Evolutionary conservation across 768 basidiomycete species (phyloP).

Genomic region (Galerina marginata): DNA sequence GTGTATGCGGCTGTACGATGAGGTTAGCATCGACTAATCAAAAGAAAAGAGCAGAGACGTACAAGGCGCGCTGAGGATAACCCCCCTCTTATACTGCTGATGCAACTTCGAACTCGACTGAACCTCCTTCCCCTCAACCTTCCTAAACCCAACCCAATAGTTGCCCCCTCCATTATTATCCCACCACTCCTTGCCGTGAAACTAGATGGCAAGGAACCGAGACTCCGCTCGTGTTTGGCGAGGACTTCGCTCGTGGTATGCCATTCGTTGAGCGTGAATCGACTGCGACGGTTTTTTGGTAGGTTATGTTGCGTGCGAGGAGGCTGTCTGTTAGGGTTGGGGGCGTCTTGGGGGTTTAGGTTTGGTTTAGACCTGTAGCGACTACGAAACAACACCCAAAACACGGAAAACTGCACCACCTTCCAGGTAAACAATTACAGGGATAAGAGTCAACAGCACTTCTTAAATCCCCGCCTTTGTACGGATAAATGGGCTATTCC

Average conservation of each 20-base stretch:
- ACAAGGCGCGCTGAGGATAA: constrained; percentile 40
- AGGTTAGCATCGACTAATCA: too few relatives aligned
- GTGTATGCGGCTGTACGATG: constrained; percentile 13
- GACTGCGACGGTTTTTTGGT: constrained; percentile 83
- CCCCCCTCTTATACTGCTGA: constrained; percentile 22
- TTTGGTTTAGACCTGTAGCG: background rate
- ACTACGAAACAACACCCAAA: too few relatives aligned
- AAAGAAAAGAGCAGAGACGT: background rate
- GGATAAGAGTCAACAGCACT: too few relatives aligned
- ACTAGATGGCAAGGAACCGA: constrained; percentile 39
- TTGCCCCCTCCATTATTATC: constrained; percentile 86
- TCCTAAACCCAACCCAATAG: constrained; percentile 72
- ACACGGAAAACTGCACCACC: too few relatives aligned
- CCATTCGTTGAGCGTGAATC: constrained; percentile 96
- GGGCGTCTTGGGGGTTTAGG: constrained; percentile 11
- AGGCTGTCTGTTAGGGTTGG: constrained; percentile 71
- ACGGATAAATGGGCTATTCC: constrained; percentile 25
- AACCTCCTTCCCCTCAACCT: constrained; percentile 16
- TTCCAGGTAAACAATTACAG: too few relatives aligned
- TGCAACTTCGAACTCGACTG: constrained; percentile 8
- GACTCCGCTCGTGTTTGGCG: constrained; percentile 50
- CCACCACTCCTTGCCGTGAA: constrained; percentile 75
- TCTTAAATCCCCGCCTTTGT: constrained; percentile 22
- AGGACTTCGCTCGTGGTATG: constrained; percentile 87
- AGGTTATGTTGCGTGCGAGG: constrained; percentile 86